phyloP scores from a whole-genome alignment of 177 flowering plant species.

The Telopea speciosissima region DNA sequence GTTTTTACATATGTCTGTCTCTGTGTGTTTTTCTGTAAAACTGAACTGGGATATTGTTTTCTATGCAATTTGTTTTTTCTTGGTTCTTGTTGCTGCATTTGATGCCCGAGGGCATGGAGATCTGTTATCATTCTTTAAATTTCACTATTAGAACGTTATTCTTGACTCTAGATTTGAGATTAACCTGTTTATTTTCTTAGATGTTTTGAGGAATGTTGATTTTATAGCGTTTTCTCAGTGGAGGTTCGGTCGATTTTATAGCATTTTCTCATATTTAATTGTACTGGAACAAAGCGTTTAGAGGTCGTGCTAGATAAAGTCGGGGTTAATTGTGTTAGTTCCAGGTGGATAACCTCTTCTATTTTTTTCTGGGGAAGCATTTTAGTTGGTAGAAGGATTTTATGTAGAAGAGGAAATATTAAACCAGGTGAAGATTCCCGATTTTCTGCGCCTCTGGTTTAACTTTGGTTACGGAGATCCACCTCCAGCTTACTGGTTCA shows the following conservation, averaged over 20 bases:
- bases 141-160: background rate
- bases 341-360: background rate
- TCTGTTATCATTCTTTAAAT: slow-evolving; percentile 4
- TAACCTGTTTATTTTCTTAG: slow-evolving; percentile 2
- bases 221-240: background rate
- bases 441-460: background rate
- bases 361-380: background rate
- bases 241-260: background rate
- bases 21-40: background rate
- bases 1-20: slow-evolving; percentile 2
- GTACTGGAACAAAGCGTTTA: background rate
- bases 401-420: background rate
- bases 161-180: background rate
- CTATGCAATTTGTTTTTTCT: background rate
- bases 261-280: background rate
- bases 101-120: background rate
- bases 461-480: background rate
- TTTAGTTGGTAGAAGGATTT: background rate
- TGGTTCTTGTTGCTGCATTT: slow-evolving; percentile 7
- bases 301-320: background rate
- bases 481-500: background rate
- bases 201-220: background rate
- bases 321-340: background rate
- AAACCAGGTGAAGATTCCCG: no score
- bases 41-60: background rate